Evolutionary conservation across 2,329 filamentous ascomycete species (phyloP).

Genomic region (Verticillium nonalfalfae): DNA sequence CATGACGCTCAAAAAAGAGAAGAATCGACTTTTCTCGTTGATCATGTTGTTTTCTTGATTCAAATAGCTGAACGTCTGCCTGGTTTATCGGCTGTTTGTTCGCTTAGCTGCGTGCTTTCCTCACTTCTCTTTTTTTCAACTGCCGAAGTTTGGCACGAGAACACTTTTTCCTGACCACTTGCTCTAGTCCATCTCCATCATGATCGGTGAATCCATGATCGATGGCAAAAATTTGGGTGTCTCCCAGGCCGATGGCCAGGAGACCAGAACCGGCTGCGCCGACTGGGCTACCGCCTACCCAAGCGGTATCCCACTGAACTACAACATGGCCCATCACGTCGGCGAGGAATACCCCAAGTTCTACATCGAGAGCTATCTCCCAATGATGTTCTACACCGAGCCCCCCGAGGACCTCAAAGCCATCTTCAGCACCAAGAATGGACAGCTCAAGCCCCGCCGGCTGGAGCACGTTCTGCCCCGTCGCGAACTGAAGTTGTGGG

Average conservation of each 20-base stretch:
- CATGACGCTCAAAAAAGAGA: too few species aligned
- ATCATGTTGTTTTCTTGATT: too few species aligned
- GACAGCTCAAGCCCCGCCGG: constrained; percentile 19
- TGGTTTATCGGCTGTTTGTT: too few species aligned
- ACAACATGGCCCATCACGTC: constrained; percentile 22
- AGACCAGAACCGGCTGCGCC: not conserved
- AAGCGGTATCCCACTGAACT: constrained; percentile 24
- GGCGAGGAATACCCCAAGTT: constrained; percentile 16
- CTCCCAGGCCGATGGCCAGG: not conserved
- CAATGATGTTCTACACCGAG: constrained; percentile 28
- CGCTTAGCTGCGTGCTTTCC: too few species aligned
- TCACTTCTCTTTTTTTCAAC: too few species aligned
- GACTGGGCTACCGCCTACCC: constrained; percentile 23
- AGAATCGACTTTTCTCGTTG: too few species aligned
- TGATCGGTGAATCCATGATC: not conserved
- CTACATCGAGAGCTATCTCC: constrained; percentile 29
- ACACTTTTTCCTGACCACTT: too few species aligned
- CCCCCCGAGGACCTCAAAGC: constrained; percentile 22
- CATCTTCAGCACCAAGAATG: constrained; percentile 31
- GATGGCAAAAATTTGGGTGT: not conserved
- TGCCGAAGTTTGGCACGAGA: too few species aligned
- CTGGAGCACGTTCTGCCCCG: constrained; percentile 19
- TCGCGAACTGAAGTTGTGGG: constrained; percentile 29
- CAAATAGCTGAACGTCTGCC: too few species aligned
- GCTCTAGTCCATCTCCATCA: not conserved